A percentile compares a stretch with the other conserved stretches of the same genome.
Evolutionary conservation across 1,284 basidiomycete species (phyloP).

Genomic region (Ganoderma multipileum): DNA sequence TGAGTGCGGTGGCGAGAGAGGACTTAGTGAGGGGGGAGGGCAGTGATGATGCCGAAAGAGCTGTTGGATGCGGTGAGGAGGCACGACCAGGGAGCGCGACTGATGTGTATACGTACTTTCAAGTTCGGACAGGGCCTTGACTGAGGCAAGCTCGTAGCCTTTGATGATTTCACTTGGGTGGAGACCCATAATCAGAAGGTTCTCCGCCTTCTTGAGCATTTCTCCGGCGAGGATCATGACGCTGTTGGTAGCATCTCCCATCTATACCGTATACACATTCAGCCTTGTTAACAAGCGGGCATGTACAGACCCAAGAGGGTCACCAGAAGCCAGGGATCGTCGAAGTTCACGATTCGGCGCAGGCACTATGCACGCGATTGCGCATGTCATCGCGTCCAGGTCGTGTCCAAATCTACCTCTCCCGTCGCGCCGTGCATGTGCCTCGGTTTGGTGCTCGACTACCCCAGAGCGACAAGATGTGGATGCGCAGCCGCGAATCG

Average conservation of each 20-base stretch:
- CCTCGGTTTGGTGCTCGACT: too few species aligned
- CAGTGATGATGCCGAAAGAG: conserved; percentile 68
- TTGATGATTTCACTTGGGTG: conserved; percentile 95
- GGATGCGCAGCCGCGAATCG: background rate
- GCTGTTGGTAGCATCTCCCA: conserved; percentile 97
- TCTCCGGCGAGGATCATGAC: conserved; percentile 97
- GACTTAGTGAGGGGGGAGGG: conserved; percentile 81
- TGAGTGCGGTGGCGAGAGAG: conserved; percentile 84
- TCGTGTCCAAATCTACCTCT: too few species aligned
- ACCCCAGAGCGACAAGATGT: too few species aligned
- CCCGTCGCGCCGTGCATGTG: too few species aligned
- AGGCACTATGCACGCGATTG: too few species aligned
- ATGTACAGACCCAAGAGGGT: background rate
- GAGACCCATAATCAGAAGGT: conserved; percentile 93
- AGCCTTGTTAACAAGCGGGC: background rate
- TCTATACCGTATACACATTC: conserved; percentile 50
- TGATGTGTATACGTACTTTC: conserved; percentile 87
- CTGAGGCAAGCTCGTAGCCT: conserved; percentile 95
- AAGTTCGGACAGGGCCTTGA: conserved; percentile 87
- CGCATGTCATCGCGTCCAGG: too few species aligned
- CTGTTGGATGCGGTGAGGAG: conserved; percentile 43
- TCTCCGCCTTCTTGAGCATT: conserved; percentile 93
- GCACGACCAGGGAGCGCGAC: conserved; percentile 16
- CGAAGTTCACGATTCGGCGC: background rate
- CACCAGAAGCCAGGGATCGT: background rate